A percentile compares a stretch with the other conserved stretches of the same genome.
phyloP scores from a whole-genome alignment of 2,329 filamentous ascomycete species.

The Sclerotinia borealis region DNA sequence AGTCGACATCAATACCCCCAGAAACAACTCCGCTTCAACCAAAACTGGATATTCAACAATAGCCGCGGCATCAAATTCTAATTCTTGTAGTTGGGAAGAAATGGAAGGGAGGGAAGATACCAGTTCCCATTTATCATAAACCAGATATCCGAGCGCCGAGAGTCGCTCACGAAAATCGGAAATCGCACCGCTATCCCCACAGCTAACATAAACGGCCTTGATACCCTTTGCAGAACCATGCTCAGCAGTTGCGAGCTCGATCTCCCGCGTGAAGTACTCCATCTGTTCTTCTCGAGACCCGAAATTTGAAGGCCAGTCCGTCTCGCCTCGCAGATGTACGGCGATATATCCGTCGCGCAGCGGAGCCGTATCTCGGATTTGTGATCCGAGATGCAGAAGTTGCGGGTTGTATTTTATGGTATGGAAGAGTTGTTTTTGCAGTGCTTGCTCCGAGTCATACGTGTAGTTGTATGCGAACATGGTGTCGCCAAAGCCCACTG shows the following conservation, averaged over 20 bases:
- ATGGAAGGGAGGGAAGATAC: neutral
- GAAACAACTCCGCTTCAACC: slow-evolving; percentile 17
- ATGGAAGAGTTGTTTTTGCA: slow-evolving; percentile 23
- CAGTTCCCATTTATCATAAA: slow-evolving; percentile 21
- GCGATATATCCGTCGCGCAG: slow-evolving; percentile 21
- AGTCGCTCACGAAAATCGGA: slow-evolving; percentile 16
- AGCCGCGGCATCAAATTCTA: slow-evolving; percentile 20
- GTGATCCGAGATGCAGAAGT: slow-evolving; percentile 15
- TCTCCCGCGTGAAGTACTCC: slow-evolving; percentile 16
- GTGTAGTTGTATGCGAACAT: slow-evolving; percentile 23
- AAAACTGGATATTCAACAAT: slow-evolving; percentile 24
- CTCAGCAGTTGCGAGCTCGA: slow-evolving; percentile 11
- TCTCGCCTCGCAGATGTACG: slow-evolving; percentile 24
- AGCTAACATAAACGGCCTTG: slow-evolving; percentile 23
- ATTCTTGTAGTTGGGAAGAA: slow-evolving; percentile 1
- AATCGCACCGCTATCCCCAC: slow-evolving; percentile 19
- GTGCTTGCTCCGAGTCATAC: slow-evolving; percentile 15
- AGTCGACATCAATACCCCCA: slow-evolving; percentile 22
- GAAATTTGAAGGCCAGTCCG: slow-evolving; percentile 21
- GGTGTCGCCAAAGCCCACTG: slow-evolving; percentile 20
- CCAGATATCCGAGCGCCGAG: slow-evolving; percentile 16
- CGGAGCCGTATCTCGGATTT: slow-evolving; percentile 13
- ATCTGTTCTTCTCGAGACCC: slow-evolving; percentile 18
- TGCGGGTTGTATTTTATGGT: slow-evolving; percentile 18
- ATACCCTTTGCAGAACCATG: neutral